Evolutionary conservation across 2,329 filamentous ascomycete species (phyloP).

Genomic region (Paracamarosporium sp.): DNA sequence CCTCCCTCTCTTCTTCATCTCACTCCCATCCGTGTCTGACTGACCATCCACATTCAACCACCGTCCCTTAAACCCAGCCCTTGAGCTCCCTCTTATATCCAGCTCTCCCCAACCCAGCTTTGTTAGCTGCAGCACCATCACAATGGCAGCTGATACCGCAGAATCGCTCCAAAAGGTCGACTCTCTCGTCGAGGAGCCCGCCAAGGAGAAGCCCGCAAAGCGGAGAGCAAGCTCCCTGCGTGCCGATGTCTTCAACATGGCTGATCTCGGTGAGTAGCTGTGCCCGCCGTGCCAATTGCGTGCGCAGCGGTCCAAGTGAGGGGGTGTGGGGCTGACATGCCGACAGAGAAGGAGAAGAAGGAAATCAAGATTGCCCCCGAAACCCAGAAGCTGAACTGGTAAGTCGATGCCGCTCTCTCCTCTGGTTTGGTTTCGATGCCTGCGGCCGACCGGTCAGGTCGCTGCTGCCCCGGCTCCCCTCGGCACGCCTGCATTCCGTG

Average conservation of each 20-base stretch:
- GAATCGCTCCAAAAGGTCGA: constrained; percentile 83
- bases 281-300: constrained; percentile 12
- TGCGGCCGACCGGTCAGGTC: constrained; percentile 1
- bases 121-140: constrained; percentile 24
- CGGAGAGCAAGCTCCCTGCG: constrained; percentile 76
- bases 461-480: constrained; percentile 15
- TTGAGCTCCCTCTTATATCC: constrained; percentile 7
- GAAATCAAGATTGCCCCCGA: constrained; percentile 78
- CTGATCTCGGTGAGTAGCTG: constrained; percentile 75
- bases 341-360: constrained; percentile 73
- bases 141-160: constrained; percentile 61
- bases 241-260: constrained; percentile 80
- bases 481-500: constrained; percentile 6
- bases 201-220: constrained; percentile 68
- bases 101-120: constrained; percentile 12
- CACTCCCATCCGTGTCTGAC: constrained; percentile 33
- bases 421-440: not conserved
- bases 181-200: constrained; percentile 80
- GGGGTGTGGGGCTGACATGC: constrained; percentile 43
- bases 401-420: constrained; percentile 47
- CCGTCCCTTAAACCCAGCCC: constrained; percentile 6
- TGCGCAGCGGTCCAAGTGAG: constrained; percentile 25
- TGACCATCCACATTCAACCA: constrained; percentile 8
- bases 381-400: constrained; percentile 90
- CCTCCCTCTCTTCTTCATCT: constrained; percentile 27